Conservation (phyloP, 73 alveolate species). For the Paramecium sonneborni region DNA sequence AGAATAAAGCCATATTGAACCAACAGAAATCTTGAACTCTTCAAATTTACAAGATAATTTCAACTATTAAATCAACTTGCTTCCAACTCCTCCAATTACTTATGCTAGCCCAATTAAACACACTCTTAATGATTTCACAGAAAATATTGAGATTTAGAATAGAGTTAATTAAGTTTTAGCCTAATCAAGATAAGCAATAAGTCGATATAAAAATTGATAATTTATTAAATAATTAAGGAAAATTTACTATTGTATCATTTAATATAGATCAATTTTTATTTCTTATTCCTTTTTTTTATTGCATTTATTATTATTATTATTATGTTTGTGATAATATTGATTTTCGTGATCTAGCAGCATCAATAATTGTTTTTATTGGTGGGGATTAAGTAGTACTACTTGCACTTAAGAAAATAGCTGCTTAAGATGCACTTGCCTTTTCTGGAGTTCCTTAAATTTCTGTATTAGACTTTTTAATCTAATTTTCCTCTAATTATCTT, state of each 20-base stretch:
- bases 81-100: background rate
- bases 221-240: background rate
- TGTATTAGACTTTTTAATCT: background rate
- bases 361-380: background rate
- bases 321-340: background rate
- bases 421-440: background rate
- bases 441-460: slow-evolving; percentile 8
- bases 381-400: background rate
- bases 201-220: background rate
- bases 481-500: background rate
- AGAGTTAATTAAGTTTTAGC: slow-evolving; percentile 6
- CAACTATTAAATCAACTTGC: background rate
- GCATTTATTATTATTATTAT: background rate
- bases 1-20: background rate
- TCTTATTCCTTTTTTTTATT: background rate
- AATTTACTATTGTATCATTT: background rate
- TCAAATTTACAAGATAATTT: background rate
- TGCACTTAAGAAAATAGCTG: background rate
- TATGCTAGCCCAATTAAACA: background rate
- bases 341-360: slow-evolving; percentile 14
- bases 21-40: background rate
- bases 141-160: background rate
- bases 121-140: slow-evolving; percentile 3
- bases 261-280: background rate
- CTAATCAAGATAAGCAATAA: slow-evolving; percentile 21